phyloP scores from a whole-genome alignment of 1,139 yeast species.

The Suhomyces wounanorum region DNA sequence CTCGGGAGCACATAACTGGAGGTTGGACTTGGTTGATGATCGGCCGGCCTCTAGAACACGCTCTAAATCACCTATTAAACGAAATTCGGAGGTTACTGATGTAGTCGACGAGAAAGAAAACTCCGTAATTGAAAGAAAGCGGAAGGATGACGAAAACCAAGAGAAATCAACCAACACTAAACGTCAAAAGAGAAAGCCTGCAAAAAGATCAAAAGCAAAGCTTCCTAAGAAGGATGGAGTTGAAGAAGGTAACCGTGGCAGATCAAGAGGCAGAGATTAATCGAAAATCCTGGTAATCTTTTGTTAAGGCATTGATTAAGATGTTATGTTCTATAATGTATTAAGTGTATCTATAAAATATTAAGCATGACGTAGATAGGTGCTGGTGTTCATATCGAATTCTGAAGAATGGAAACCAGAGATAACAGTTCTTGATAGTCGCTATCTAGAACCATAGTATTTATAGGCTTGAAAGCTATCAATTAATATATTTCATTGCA shows the following conservation, averaged over 20 bases:
- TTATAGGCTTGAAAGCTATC: not conserved
- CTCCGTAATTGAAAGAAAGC: slow-evolving; percentile 15
- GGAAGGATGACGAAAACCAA: slow-evolving; percentile 11
- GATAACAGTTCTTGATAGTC: too few relatives aligned
- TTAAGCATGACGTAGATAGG: not conserved
- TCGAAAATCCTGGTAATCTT: not conserved
- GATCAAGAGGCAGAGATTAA: slow-evolving; percentile 5
- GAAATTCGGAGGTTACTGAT: slow-evolving; percentile 27
- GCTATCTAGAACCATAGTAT: too few relatives aligned
- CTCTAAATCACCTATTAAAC: slow-evolving; percentile 46
- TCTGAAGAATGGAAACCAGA: too few relatives aligned
- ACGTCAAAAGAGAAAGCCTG: slow-evolving; percentile 14
- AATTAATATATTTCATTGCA: slow-evolving; percentile 40
- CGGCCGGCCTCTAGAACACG: slow-evolving; percentile 44
- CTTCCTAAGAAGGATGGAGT: not conserved
- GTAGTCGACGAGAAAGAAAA: slow-evolving; percentile 24
- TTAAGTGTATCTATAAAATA: not conserved
- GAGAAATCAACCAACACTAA: not conserved
- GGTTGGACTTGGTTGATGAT: slow-evolving; percentile 18
- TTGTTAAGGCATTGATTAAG: not conserved
- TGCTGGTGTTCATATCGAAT: not conserved
- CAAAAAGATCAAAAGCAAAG: not conserved
- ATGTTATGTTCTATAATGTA: not conserved
- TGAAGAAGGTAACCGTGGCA: slow-evolving; percentile 5
- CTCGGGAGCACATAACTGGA: slow-evolving; percentile 12